phyloP scores from a whole-genome alignment of 148 eudicot genomes.

The Silene latifolia region DNA sequence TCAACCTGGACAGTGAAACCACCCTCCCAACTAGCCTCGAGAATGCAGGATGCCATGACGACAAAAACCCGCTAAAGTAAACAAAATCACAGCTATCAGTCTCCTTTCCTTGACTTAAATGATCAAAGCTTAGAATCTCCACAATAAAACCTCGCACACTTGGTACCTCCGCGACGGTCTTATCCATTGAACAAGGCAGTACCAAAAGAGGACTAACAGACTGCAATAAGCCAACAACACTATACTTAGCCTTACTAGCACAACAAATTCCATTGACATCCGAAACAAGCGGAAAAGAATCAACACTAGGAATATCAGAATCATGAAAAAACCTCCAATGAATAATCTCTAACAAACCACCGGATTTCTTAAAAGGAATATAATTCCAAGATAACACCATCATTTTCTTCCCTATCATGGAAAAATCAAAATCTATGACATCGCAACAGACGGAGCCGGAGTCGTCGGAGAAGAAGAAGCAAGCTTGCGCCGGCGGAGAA shows the following conservation, averaged over 20 bases:
- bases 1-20: conserved; percentile 45
- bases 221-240: conserved; percentile 40
- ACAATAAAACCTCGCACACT: conserved; percentile 53
- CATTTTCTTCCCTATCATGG: conserved; percentile 44
- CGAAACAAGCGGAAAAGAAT: conserved; percentile 31
- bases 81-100: conserved; percentile 41
- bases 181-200: conserved; percentile 42
- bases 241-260: conserved; percentile 32
- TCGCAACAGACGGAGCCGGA: conserved; percentile 57
- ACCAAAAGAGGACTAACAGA: conserved; percentile 65
- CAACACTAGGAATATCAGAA: conserved; percentile 2
- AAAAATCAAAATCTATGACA: conserved; percentile 44
- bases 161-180: conserved; percentile 8
- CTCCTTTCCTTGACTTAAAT: conserved; percentile 4
- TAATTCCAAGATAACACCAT: conserved; percentile 67
- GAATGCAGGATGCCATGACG: conserved; percentile 64
- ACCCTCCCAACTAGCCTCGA: conserved; percentile 44
- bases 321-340: conserved; percentile 39
- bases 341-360: conserved; percentile 71
- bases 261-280: conserved; percentile 20
- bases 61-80: conserved; percentile 53
- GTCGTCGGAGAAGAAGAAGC: conserved; percentile 59
- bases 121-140: conserved; percentile 29
- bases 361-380: conserved; percentile 46
- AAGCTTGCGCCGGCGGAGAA: conserved; percentile 32